These are phyloP conservation scores for Rhodotorula sp. DNA, from an alignment of 1,284 basidiomycete genomes.

Conservation along the genomic window DNA sequence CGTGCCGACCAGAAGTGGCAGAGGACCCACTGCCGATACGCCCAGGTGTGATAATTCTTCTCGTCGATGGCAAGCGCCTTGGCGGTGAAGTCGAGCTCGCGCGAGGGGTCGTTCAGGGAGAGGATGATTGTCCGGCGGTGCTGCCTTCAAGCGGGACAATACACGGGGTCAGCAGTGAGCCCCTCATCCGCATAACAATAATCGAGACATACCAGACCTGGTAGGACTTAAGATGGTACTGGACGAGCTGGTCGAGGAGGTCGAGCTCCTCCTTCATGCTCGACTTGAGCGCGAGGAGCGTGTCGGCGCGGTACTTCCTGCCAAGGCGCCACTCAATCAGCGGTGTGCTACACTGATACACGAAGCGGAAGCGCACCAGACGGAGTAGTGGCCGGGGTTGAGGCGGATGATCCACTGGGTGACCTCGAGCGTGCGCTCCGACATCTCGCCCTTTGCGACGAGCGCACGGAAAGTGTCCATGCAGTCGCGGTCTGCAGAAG, in stretches of 20 bases:
- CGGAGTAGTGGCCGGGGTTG: conserved; percentile 92
- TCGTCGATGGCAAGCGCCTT: conserved; percentile 68
- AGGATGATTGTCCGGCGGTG: conserved; percentile 76
- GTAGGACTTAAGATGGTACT: conserved; percentile 83
- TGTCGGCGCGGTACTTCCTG: conserved; percentile 91
- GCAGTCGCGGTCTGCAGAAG: conserved; percentile 74
- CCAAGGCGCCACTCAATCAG: no score
- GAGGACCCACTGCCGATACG: conserved; percentile 86
- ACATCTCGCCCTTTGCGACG: conserved; percentile 72
- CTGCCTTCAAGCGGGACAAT: conserved; percentile 59
- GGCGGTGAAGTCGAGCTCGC: conserved; percentile 78
- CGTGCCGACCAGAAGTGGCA: conserved; percentile 63
- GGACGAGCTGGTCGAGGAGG: conserved; percentile 80
- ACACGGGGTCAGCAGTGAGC: no score
- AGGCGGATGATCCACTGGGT: conserved; percentile 81
- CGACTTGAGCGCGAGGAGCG: conserved; percentile 65
- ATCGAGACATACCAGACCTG: conserved; percentile 73
- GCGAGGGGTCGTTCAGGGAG: conserved; percentile 56
- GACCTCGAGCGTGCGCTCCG: conserved; percentile 73
- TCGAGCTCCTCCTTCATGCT: conserved; percentile 72
- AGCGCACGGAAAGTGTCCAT: conserved; percentile 88
- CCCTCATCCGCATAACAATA: fast-evolving
- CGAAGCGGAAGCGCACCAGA: conserved; percentile 64
- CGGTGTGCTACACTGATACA: not conserved
- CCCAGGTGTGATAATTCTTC: conserved; percentile 98